phyloP scores from a whole-genome alignment of 2,329 filamentous ascomycete genomes.

The Zymoseptoria tritici region DNA sequence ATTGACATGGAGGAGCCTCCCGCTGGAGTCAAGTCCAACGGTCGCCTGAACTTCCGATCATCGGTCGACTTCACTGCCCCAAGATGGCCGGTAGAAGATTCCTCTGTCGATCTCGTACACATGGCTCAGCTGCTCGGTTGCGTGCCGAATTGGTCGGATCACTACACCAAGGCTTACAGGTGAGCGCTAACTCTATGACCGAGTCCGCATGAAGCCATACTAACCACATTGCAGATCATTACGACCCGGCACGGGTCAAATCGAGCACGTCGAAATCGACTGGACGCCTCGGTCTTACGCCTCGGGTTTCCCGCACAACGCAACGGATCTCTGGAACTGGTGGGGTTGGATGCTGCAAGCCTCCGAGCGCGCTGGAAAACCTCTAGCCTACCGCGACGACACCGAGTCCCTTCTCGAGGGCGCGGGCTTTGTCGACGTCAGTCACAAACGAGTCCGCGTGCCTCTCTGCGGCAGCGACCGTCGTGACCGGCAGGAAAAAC shows the following conservation, averaged over 20 bases:
- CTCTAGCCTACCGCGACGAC: conserved; percentile 57
- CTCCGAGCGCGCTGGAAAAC: conserved; percentile 57
- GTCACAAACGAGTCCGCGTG: conserved; percentile 58
- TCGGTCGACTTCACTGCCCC: conserved; percentile 68
- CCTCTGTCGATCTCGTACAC: conserved; percentile 76
- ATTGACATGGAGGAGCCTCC: conserved; percentile 17
- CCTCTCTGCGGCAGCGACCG: conserved; percentile 57
- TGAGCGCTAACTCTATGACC: background rate
- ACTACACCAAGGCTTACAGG: conserved; percentile 58
- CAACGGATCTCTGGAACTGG: conserved; percentile 58
- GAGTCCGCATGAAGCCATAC: background rate
- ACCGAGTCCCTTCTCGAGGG: conserved; percentile 56
- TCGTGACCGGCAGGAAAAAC: conserved; percentile 54
- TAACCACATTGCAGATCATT: conserved; percentile 53
- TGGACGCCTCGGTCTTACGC: conserved; percentile 63
- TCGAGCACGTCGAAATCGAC: conserved; percentile 89
- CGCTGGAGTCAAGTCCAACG: background rate
- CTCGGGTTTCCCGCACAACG: conserved; percentile 43
- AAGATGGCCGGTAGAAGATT: conserved; percentile 60
- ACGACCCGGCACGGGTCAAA: conserved; percentile 62
- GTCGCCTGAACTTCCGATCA: conserved; percentile 12
- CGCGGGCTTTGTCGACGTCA: conserved; percentile 72
- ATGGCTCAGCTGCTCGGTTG: conserved; percentile 72
- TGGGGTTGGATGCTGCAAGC: conserved; percentile 59
- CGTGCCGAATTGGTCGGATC: conserved; percentile 64